Base-by-base conservation (phyloP, 805 yeast genomes). In the Torulaspora indica region DNA sequence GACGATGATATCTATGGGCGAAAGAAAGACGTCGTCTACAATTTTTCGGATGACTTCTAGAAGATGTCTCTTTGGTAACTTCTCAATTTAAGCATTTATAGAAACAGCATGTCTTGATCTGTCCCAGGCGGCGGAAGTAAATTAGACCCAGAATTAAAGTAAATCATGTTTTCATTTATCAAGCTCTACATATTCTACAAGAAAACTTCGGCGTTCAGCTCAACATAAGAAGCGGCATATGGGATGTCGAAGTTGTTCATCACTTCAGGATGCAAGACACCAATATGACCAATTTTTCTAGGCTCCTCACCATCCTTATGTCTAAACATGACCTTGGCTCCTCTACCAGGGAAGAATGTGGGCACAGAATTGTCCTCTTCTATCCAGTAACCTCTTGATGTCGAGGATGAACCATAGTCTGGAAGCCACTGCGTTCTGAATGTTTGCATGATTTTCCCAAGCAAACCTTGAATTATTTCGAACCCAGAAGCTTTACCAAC, bases 401-500 rank as follows among this genome's bases (percentile, higher is more conserved):
- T 67, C 30, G 75, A 62, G 30, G 61, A 64, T 12, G 68, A 59
- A 41, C 72, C 73, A 35, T 61, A 67, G 49, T 77, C 74, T 49
- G 76, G 81, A 48, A 85, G 68, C 93, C 95, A 86, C 35, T 79
- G 78, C 29, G 95, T 81, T 75, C 97, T 85, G 72, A 93, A 77
- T 60, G 96, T 91, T 72, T 89, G 91, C 97, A 93, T 90, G 52
- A 95, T 72, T 60, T 95, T 86, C 56, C 95, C 97, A 49, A 93
- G 75, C 55, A 93, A 74, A 56, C 99, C 99, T 72, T 93, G 98
- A 41, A 88, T 87, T 52, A 74, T 75, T 71, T 93, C 99, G 61
- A 93, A 93, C 47, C 97, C 96, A 13, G 97, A 86, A 13, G 90
- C 81, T 69, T 90, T 91, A 60, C 98, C 98, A 18, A 91, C 96